Evolutionary conservation across 306 rosid genomes (phyloP), one percentile per base, ranked within the genome.

Genomic region (Inga leiocalycina): DNA sequence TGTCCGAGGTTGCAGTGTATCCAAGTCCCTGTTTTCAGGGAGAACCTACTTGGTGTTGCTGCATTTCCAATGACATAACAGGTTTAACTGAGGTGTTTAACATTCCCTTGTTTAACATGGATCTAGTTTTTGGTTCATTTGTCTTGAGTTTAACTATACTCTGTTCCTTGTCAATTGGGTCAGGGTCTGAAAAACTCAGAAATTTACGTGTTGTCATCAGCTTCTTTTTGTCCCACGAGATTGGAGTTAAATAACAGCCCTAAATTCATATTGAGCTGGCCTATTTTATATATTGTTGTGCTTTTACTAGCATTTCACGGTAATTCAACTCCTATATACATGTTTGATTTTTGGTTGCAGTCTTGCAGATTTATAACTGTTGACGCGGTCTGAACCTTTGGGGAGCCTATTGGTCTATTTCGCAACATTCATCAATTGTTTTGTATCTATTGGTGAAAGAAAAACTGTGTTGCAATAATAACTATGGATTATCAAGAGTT

Each of bases 171-270:
- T 22, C 4, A 20, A 41, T 20, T 35, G 89, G 86, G 30, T 43
- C 67, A 45, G 79, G 44, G 98, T 91, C 94, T 91, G 94, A 92
- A 74, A 14, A 89, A 87, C 96, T 92, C 93, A 1, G 13, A 66
- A 84, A 4, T 88, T 19, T 65, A 0, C 44, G 97, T 92, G 97
- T 84, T 89, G 94, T 90, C 95, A 92, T 91, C 97, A 90, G 90
- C 94, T 91, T 92, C 90, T 14, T 90, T 72, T 39, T 57, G 2
- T 1, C 1, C 34, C 61, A 79, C 89, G 91, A 79, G 93, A 78
- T 16, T 52, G 91, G 93, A 88, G 97, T 87, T 87, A 94, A 94
- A 94, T 91, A 89, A 83, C 93, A 82, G 86, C 94, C 91, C 94
- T 6, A 93, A 49, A 87, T 91, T 39, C 4, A 6, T 22, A 59